Percentiles rank a stretch among this genome's conserved stretches.
These are phyloP conservation scores for Wallacemonas rigidus DNA, from an alignment of 208 protist species.

Conservation along the genomic window DNA sequence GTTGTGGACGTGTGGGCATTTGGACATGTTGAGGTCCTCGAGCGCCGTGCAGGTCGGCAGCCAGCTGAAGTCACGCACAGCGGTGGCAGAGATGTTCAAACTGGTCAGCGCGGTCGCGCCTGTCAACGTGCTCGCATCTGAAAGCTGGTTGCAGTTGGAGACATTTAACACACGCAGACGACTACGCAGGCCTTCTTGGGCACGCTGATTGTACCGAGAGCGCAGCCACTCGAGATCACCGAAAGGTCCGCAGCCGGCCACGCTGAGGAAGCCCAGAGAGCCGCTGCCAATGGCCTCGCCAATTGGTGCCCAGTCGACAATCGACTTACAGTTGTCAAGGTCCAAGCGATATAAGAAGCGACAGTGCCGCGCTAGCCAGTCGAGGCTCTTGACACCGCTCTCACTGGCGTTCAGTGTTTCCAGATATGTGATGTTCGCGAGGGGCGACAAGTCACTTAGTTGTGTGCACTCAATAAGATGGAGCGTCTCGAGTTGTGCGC, in stretches of 20 bases:
- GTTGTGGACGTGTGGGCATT: slow-evolving; percentile 5
- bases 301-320: not conserved
- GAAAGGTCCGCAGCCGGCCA: slow-evolving; percentile 13
- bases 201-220: not conserved
- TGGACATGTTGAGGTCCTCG: slow-evolving; percentile 16
- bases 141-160: slow-evolving; percentile 15
- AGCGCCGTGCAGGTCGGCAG: slow-evolving; percentile 16
- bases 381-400: not conserved
- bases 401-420: slow-evolving; percentile 9
- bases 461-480: slow-evolving; percentile 10
- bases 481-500: slow-evolving; percentile 4
- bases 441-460: slow-evolving; percentile 7
- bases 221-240: slow-evolving; percentile 7
- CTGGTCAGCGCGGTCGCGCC: slow-evolving; percentile 9
- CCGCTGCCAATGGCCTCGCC: not conserved
- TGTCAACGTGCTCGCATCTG: not conserved
- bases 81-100: slow-evolving; percentile 13
- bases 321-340: slow-evolving; percentile 1
- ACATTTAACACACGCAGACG: slow-evolving; percentile 11
- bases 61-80: slow-evolving; percentile 17
- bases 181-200: not conserved
- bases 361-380: not conserved
- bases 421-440: slow-evolving; percentile 2
- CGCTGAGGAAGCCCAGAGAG: slow-evolving; percentile 2
- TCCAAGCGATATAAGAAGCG: slow-evolving; percentile 6